These are phyloP conservation scores for Oropetium thomaeum DNA, from an alignment of 176 grass and related monocot species.

Conservation along the genomic window DNA sequence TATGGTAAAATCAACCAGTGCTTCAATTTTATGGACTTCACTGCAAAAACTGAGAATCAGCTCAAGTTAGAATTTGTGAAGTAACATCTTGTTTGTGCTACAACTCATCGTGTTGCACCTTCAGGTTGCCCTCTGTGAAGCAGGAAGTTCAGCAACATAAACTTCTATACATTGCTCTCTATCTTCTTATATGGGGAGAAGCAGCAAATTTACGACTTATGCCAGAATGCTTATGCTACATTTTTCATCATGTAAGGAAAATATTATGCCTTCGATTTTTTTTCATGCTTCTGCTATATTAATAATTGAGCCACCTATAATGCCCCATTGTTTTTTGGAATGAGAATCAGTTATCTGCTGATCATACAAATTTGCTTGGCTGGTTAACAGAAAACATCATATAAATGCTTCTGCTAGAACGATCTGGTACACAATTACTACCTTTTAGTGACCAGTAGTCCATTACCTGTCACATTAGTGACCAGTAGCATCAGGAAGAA, in stretches of 20 bases:
- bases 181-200: conserved; percentile 99
- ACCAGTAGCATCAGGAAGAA: neutral
- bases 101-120: conserved; percentile 13
- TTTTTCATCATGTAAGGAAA: conserved; percentile 84
- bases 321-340: neutral
- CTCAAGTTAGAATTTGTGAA: neutral
- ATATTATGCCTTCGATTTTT: conserved; percentile 17
- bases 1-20: conserved; percentile 55
- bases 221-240: conserved; percentile 96
- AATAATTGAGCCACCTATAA: conserved; percentile 17
- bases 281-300: neutral
- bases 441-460: neutral
- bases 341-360: conserved; percentile 10
- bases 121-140: conserved; percentile 91
- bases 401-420: conserved; percentile 14
- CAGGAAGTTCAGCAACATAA: conserved; percentile 96
- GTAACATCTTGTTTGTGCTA: neutral
- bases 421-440: neutral
- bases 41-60: conserved; percentile 13
- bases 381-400: neutral
- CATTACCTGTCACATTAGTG: neutral
- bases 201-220: conserved; percentile 85
- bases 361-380: conserved; percentile 8
- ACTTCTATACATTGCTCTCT: conserved; percentile 92
- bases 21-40: conserved; percentile 2